Percentiles rank a stretch among this genome's conserved stretches.
phyloP scores from a whole-genome alignment of 805 yeast genomes.

The Wickerhamiella siamensis region DNA sequence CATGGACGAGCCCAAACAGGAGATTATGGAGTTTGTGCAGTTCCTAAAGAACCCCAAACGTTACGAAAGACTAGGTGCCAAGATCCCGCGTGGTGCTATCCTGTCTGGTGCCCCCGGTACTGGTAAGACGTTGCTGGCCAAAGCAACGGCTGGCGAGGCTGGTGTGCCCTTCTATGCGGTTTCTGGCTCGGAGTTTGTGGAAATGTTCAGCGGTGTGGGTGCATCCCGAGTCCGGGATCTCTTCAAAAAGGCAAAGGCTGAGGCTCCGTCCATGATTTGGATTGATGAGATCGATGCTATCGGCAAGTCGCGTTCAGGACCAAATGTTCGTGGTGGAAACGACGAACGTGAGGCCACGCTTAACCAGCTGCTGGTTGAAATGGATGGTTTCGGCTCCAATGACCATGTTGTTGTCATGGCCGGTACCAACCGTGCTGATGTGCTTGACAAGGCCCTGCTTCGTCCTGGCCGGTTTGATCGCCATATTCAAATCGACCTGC shows the following conservation, averaged over 20 bases:
- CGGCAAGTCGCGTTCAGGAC: slow-evolving; percentile 54
- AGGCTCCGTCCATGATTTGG: slow-evolving; percentile 81
- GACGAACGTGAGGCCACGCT: slow-evolving; percentile 90
- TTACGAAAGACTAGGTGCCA: slow-evolving; percentile 81
- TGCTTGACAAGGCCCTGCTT: slow-evolving; percentile 73
- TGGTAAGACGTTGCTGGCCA: slow-evolving; percentile 84
- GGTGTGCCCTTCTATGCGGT: slow-evolving; percentile 87
- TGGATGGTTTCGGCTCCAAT: slow-evolving; percentile 84
- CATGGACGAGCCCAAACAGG: slow-evolving; percentile 86
- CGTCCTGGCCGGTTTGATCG: slow-evolving; percentile 95
- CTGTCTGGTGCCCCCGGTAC: slow-evolving; percentile 95
- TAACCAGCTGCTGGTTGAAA: slow-evolving; percentile 83
- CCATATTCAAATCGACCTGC: slow-evolving; percentile 72
- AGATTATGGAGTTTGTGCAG: slow-evolving; percentile 88
- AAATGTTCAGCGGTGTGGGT: slow-evolving; percentile 95
- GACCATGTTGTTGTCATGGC: slow-evolving; percentile 91
- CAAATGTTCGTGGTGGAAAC: slow-evolving; percentile 53
- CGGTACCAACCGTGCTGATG: slow-evolving; percentile 89
- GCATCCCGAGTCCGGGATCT: slow-evolving; percentile 89
- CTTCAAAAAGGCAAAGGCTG: slow-evolving; percentile 76
- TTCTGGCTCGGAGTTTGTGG: slow-evolving; percentile 91
- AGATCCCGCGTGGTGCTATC: slow-evolving; percentile 91
- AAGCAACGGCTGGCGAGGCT: slow-evolving; percentile 95
- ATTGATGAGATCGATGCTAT: slow-evolving; percentile 95
- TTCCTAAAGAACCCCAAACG: slow-evolving; percentile 73